A percentile compares a stretch with the other conserved stretches of the same genome.
phyloP scores from a whole-genome alignment of 2,329 filamentous ascomycete species.

The Cordyceps tenuipes region DNA sequence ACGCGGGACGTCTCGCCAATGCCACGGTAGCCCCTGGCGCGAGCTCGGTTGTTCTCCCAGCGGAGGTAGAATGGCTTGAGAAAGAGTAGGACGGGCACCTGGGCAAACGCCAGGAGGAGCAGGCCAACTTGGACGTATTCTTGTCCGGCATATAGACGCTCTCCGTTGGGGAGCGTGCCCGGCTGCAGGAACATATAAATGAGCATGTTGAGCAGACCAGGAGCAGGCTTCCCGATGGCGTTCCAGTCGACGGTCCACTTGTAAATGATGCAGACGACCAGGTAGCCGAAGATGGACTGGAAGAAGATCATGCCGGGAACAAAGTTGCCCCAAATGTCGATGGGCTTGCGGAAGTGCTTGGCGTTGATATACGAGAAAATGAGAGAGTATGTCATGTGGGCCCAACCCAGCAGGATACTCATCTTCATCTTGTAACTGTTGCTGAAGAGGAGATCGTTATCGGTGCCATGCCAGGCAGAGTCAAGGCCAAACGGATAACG shows the following conservation, averaged over 20 bases:
- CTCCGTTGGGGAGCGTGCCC: constrained; percentile 48
- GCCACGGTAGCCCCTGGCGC: constrained; percentile 82
- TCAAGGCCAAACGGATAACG: constrained; percentile 94
- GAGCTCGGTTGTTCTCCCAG: constrained; percentile 84
- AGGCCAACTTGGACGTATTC: constrained; percentile 66
- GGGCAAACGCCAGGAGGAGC: constrained; percentile 70
- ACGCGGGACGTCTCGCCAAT: constrained; percentile 84
- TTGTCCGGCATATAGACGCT: constrained; percentile 73
- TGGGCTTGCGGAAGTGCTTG: constrained; percentile 84
- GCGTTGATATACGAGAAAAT: constrained; percentile 91
- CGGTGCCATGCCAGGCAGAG: constrained; percentile 91
- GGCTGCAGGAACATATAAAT: constrained; percentile 99
- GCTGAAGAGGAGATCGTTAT: constrained; percentile 89
- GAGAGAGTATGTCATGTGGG: constrained; percentile 97
- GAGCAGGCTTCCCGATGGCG: constrained; percentile 55
- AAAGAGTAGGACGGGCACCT: constrained; percentile 87
- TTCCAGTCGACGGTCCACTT: constrained; percentile 93
- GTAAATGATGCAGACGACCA: constrained; percentile 89
- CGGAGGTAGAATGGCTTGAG: constrained; percentile 94
- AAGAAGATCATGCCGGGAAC: constrained; percentile 99
- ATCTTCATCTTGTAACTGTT: constrained; percentile 99
- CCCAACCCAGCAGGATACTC: constrained; percentile 94
- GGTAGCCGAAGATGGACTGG: constrained; percentile 96
- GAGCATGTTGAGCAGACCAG: constrained; percentile 93
- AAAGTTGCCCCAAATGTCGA: constrained; percentile 97